A percentile compares a stretch with the other conserved stretches of the same genome.
Conservation (phyloP, 306 rosid species). For the Medicago truncatula region DNA sequence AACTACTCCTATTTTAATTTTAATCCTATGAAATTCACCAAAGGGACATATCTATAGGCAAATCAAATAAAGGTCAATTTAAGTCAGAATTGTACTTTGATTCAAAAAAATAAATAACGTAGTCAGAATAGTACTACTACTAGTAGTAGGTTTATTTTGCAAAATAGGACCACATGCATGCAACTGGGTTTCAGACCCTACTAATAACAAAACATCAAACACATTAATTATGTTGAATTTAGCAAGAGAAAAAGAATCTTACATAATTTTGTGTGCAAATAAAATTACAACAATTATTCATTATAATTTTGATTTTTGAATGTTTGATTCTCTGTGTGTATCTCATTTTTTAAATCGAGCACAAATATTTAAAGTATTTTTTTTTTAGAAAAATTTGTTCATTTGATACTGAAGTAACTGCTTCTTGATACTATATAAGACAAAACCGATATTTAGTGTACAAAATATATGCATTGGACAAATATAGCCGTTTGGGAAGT, state of each 20-base stretch:
- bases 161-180: background rate
- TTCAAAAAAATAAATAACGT: too few species aligned
- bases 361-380: background rate
- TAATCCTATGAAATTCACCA: background rate
- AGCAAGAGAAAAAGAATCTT: background rate
- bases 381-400: background rate
- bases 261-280: background rate
- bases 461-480: background rate
- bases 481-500: background rate
- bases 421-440: background rate
- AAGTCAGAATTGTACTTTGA: background rate
- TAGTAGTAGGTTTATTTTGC: background rate
- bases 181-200: background rate
- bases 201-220: background rate
- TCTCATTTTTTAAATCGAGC: background rate
- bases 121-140: background rate
- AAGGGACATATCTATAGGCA: background rate
- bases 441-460: background rate
- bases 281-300: background rate
- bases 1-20: background rate
- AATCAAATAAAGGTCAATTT: background rate
- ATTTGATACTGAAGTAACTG: background rate
- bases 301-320: background rate
- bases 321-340: background rate
- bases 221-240: background rate